These are phyloP conservation scores for Neofusicoccum ribis DNA, from an alignment of 2,329 filamentous ascomycete species.

Conservation along the genomic window DNA sequence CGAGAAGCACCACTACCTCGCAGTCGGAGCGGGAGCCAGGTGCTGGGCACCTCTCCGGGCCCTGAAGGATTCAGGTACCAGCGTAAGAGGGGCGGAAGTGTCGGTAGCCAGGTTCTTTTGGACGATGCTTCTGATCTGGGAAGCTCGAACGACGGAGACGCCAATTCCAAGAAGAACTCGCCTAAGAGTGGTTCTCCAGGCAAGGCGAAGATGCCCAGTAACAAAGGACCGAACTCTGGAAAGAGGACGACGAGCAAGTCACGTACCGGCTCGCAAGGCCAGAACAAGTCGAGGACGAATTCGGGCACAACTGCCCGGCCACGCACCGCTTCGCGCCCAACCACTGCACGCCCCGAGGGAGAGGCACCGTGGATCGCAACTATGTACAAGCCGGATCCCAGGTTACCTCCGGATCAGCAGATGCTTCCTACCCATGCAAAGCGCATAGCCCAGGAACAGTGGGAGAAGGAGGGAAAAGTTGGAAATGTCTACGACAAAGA, in stretches of 20 bases:
- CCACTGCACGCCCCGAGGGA: slow-evolving; percentile 77
- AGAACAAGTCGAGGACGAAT: slow-evolving; percentile 19
- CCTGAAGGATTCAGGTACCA: background rate
- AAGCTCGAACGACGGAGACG: slow-evolving; percentile 9
- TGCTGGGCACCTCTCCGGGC: background rate
- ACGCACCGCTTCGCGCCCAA: slow-evolving; percentile 56
- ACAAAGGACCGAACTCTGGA: slow-evolving; percentile 36
- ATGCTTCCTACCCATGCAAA: slow-evolving; percentile 92
- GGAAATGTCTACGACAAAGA: slow-evolving; percentile 84
- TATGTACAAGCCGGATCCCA: slow-evolving; percentile 93
- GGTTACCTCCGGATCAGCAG: slow-evolving; percentile 91
- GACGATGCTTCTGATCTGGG: slow-evolving; percentile 46
- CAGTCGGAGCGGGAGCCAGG: slow-evolving; percentile 53
- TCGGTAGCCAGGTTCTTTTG: slow-evolving; percentile 54
- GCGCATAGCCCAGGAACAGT: slow-evolving; percentile 88
- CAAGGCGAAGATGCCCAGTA: slow-evolving; percentile 43
- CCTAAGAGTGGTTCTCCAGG: slow-evolving; percentile 31
- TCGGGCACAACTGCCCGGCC: slow-evolving; percentile 47
- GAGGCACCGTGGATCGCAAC: slow-evolving; percentile 94
- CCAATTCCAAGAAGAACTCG: slow-evolving; percentile 1
- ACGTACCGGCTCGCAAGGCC: slow-evolving; percentile 22
- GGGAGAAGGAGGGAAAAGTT: slow-evolving; percentile 88
- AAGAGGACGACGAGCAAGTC: slow-evolving; percentile 33
- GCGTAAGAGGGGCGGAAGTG: slow-evolving; percentile 70
- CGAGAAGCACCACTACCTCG: slow-evolving; percentile 69